phyloP scores from a whole-genome alignment of 2,329 filamentous ascomycete species.

The Botrytis medusae region DNA sequence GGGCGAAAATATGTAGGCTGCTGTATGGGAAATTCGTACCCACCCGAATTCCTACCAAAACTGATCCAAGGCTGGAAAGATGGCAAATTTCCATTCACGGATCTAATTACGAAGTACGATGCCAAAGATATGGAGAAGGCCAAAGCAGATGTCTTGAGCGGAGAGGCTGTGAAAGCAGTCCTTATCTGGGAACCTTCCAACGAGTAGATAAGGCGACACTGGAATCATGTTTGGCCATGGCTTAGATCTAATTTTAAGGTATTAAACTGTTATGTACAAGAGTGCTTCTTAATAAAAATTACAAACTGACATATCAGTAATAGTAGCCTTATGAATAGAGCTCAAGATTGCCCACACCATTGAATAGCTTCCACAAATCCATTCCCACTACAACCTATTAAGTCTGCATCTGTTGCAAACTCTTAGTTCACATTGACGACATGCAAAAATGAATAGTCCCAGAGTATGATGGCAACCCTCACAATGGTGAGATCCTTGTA shows the following conservation, averaged over 20 bases:
- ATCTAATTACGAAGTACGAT: constrained; percentile 27
- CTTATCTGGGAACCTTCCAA: neutral
- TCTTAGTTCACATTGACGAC: constrained; percentile 45
- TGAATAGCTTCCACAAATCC: neutral
- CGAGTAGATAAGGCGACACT: constrained; percentile 16
- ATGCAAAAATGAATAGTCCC: constrained; percentile 47
- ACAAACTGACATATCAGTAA: neutral
- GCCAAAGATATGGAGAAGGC: constrained; percentile 29
- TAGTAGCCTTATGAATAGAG: neutral
- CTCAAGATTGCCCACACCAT: neutral
- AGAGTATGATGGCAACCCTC: constrained; percentile 45
- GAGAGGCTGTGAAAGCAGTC: constrained; percentile 30
- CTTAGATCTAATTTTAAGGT: neutral
- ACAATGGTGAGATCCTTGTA: constrained; percentile 42
- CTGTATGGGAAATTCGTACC: constrained; percentile 32
- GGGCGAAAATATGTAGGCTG: constrained; percentile 28
- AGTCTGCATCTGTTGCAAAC: constrained; percentile 48
- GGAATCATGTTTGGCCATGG: neutral
- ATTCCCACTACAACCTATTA: constrained; percentile 41
- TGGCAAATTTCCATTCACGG: constrained; percentile 30
- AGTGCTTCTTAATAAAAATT: neutral
- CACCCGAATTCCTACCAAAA: constrained; percentile 30
- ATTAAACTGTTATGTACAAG: neutral
- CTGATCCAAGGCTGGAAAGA: constrained; percentile 27
- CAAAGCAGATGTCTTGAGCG: constrained; percentile 26